These are phyloP conservation scores for Aplosporella prunicola DNA, from an alignment of 2,329 filamentous ascomycete genomes.

Conservation along the genomic window DNA sequence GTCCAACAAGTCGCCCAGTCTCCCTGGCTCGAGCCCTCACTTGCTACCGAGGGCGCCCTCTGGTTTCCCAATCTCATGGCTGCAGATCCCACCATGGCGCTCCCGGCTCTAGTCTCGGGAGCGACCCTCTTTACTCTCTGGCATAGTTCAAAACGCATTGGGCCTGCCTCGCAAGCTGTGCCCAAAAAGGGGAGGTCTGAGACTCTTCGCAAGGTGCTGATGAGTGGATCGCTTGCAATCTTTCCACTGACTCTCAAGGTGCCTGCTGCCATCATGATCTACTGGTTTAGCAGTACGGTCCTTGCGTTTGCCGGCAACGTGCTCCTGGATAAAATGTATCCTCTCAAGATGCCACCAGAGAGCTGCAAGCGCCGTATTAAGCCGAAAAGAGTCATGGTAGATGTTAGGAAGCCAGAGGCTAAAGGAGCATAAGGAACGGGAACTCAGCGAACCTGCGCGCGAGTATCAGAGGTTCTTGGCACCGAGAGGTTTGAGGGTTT, in stretches of 20 bases:
- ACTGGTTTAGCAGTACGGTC: conserved; percentile 27
- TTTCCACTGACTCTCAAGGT: conserved; percentile 25
- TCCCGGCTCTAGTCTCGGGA: conserved; percentile 41
- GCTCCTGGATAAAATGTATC: conserved; percentile 18
- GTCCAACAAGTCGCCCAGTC: neutral
- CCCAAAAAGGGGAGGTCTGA: conserved; percentile 13
- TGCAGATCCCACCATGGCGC: conserved; percentile 41
- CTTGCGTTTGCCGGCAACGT: conserved; percentile 26
- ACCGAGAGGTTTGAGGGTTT: too few relatives aligned
- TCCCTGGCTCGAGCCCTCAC: conserved; percentile 36
- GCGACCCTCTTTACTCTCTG: conserved; percentile 16
- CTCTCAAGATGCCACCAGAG: conserved; percentile 1
- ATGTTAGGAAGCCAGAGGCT: too few relatives aligned
- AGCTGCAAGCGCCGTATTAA: neutral
- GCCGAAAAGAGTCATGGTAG: neutral
- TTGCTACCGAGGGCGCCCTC: conserved; percentile 48
- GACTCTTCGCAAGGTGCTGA: conserved; percentile 15
- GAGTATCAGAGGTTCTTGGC: too few relatives aligned
- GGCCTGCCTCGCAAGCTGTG: too few relatives aligned
- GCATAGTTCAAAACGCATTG: conserved; percentile 1
- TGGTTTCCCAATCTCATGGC: conserved; percentile 51
- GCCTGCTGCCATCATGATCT: conserved; percentile 34
- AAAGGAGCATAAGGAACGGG: too few relatives aligned
- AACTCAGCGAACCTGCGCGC: too few relatives aligned
- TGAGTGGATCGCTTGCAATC: conserved; percentile 25